phyloP scores from a whole-genome alignment of 805 yeast genomes.

The Candida arabinofermentans region DNA sequence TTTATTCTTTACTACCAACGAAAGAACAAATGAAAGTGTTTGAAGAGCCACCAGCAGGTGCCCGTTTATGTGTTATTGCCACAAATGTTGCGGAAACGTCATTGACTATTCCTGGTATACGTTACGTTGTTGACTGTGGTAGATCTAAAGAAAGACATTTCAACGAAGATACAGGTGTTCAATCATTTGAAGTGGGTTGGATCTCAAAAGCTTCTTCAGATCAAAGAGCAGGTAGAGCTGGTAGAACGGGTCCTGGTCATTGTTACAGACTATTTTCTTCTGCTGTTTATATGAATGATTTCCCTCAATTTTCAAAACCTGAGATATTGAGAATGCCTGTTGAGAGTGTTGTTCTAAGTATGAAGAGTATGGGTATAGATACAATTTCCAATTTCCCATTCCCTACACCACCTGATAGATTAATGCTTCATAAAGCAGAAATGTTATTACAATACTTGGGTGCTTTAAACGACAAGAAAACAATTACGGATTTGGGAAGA shows the following conservation, averaged over 20 bases:
- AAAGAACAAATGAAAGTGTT: slow-evolving; percentile 92
- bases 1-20: slow-evolving; percentile 91
- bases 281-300: slow-evolving; percentile 86
- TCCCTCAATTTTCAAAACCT: slow-evolving; percentile 77
- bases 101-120: slow-evolving; percentile 89
- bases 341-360: slow-evolving; percentile 89
- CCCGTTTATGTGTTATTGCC: slow-evolving; percentile 88
- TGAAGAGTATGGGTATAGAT: slow-evolving; percentile 97
- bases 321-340: slow-evolving; percentile 95
- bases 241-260: slow-evolving; percentile 98
- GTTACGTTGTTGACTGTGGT: slow-evolving; percentile 95
- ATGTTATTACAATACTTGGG: slow-evolving; percentile 67
- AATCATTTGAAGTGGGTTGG: slow-evolving; percentile 89
- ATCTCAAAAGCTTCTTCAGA: slow-evolving; percentile 92
- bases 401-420: slow-evolving; percentile 80
- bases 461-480: slow-evolving; percentile 57
- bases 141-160: slow-evolving; percentile 84
- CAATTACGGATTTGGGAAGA: slow-evolving; percentile 73
- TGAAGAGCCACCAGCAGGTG: slow-evolving; percentile 76
- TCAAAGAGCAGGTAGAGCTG: slow-evolving; percentile 96
- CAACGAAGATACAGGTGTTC: slow-evolving; percentile 84
- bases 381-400: slow-evolving; percentile 90
- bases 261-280: slow-evolving; percentile 90
- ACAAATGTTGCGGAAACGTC: slow-evolving; percentile 98
- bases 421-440: slow-evolving; percentile 60